Percentiles rank a stretch among this genome's conserved stretches.
These are phyloP conservation scores for Spathaspora sp. DNA, from an alignment of 1,139 yeast genomes.

Conservation along the genomic window DNA sequence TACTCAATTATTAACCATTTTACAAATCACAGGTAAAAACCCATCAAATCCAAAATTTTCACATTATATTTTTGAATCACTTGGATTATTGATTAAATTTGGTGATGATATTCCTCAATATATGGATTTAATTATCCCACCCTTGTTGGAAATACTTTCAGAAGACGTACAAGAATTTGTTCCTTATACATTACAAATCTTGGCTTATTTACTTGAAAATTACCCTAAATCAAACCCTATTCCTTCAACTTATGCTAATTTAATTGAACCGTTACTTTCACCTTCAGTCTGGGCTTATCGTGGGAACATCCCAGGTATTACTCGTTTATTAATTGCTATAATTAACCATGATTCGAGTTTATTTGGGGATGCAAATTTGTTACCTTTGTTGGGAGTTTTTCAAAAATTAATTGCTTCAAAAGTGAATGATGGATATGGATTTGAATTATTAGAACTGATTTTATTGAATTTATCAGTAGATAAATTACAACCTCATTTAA, in stretches of 20 bases:
- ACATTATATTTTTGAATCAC: constrained; percentile 86
- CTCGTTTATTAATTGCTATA: constrained; percentile 74
- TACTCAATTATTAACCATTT: constrained; percentile 66
- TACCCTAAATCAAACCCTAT: constrained; percentile 55
- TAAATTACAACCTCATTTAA: constrained; percentile 54
- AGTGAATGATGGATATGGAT: constrained; percentile 76
- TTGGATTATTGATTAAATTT: constrained; percentile 72
- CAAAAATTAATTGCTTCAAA: constrained; percentile 89
- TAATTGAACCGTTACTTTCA: constrained; percentile 79
- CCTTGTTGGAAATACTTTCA: constrained; percentile 64
- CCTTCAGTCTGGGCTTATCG: constrained; percentile 90
- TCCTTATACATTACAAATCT: constrained; percentile 87
- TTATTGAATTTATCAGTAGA: constrained; percentile 55
- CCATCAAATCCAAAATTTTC: constrained; percentile 95
- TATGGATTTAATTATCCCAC: constrained; percentile 63
- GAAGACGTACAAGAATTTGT: constrained; percentile 92
- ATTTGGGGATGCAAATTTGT: constrained; percentile 46
- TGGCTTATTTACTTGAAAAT: constrained; percentile 73
- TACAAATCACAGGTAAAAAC: constrained; percentile 72
- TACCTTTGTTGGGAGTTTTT: constrained; percentile 93
- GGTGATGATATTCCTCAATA: constrained; percentile 30
- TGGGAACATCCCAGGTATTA: constrained; percentile 92
- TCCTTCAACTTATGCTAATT: constrained; percentile 48
- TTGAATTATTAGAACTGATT: constrained; percentile 77
- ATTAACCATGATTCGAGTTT: constrained; percentile 58